Percentiles rank a stretch among this genome's conserved stretches.
phyloP scores from a whole-genome alignment of 352 stramenopile species.

The Saprolegnia diclina region DNA sequence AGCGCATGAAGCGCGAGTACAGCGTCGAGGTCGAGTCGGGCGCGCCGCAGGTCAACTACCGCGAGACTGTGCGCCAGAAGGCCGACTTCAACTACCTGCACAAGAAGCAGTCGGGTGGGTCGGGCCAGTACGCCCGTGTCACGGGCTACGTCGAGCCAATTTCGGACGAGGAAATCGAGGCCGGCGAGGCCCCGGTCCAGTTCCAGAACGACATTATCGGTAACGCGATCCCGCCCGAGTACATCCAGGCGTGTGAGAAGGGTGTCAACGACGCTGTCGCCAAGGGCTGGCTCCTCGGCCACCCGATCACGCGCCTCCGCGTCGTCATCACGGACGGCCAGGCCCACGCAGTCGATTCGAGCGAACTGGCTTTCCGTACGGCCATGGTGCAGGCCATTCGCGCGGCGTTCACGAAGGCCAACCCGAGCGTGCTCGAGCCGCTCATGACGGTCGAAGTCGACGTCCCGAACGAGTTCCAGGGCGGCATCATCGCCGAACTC shows the following conservation, averaged over 20 bases:
- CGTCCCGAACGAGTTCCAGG: slow-evolving; percentile 94
- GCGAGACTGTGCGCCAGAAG: slow-evolving; percentile 93
- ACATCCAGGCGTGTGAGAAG: slow-evolving; percentile 97
- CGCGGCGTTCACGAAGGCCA: slow-evolving; percentile 89
- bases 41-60: slow-evolving; percentile 98
- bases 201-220: slow-evolving; percentile 98
- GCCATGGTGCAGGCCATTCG: slow-evolving; percentile 94
- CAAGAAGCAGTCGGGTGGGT: slow-evolving; percentile 98
- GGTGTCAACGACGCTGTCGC: slow-evolving; percentile 92
- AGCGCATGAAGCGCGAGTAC: slow-evolving; percentile 99
- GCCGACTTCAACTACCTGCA: slow-evolving; percentile 98
- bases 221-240: slow-evolving; percentile 98
- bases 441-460: slow-evolving; percentile 95
- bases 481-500: slow-evolving; percentile 89
- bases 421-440: slow-evolving; percentile 93
- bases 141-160: slow-evolving; percentile 98
- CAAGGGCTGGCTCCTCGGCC: slow-evolving; percentile 94
- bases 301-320: slow-evolving; percentile 87
- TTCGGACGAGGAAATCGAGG: slow-evolving; percentile 58
- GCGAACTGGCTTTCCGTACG: slow-evolving; percentile 97
- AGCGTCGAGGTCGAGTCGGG: slow-evolving; percentile 87
- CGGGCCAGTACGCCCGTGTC: slow-evolving; percentile 95
- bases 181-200: slow-evolving; percentile 76
- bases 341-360: slow-evolving; percentile 97
- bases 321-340: slow-evolving; percentile 89